Percentiles rank a stretch among this genome's conserved stretches.
These are phyloP conservation scores for Cylindrodendrum hubeiense DNA, from an alignment of 2,329 filamentous ascomycete genomes.

Conservation along the genomic window DNA sequence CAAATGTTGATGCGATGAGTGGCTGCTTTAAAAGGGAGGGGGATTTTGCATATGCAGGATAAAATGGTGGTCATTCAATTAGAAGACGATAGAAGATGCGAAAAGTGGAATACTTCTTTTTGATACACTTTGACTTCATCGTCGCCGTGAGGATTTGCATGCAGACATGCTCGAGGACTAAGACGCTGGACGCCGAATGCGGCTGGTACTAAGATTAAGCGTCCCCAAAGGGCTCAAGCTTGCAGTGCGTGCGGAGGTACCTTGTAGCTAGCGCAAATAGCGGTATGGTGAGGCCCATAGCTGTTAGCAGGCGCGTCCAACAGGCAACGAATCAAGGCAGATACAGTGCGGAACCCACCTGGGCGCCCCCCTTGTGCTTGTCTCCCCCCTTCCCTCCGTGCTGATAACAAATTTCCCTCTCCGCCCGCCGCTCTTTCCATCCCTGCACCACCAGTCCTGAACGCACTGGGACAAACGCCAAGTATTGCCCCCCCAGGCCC, in stretches of 20 bases:
- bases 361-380: neutral
- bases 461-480: conserved; percentile 23
- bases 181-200: neutral
- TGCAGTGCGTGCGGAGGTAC: neutral
- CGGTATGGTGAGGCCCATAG: conserved; percentile 19
- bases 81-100: neutral
- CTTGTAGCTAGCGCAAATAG: conserved; percentile 29
- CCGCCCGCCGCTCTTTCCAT: conserved; percentile 11
- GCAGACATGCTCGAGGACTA: neutral
- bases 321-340: conserved; percentile 20
- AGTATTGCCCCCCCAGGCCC: conserved; percentile 16
- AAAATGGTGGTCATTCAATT: neutral
- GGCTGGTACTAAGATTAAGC: neutral
- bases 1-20: neutral
- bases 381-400: conserved; percentile 16
- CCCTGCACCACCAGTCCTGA: conserved; percentile 12
- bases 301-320: conserved; percentile 33
- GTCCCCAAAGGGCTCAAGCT: neutral
- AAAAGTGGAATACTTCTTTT: no score
- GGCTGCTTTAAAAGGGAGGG: neutral
- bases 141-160: neutral
- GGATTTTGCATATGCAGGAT: neutral
- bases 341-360: conserved; percentile 34
- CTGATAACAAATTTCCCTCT: conserved; percentile 30
- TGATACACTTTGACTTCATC: neutral